Evolutionary conservation across 2,329 filamentous ascomycete genomes (phyloP), one percentile per base, ranked within the genome.

Genomic region (Ceratocystis cubensis): DNA sequence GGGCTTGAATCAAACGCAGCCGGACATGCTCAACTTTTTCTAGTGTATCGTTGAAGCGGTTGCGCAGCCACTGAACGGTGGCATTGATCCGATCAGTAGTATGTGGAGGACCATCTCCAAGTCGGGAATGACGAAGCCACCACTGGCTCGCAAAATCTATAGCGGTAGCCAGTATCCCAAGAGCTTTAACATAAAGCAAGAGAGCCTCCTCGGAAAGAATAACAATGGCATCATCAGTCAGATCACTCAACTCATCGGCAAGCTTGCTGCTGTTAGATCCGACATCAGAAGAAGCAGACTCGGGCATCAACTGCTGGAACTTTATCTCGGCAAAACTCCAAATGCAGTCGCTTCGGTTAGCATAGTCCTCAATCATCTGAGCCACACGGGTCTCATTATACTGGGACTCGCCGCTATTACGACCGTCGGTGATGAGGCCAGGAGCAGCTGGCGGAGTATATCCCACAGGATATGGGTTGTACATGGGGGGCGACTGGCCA

Each of bases 241-340:
- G 81, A 3, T 88, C 88, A 48, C 89, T 88, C 8, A 59, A 7
- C 20, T 59, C 56, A 59, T 59, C 56, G 22, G n/a, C 28, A 37
- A 17, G 33, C 56, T 59, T 59, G 25, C 30, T 37, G 8, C 33
- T 59, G 25, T 33, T 59, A 8, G 25, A 59, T 28, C 10, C 33
- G 8, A 45, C 15, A n/a, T 59, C 44, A 7, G 78, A 73, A 3
- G 78, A 77, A n/a, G 82, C 75, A 15, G 86, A 85, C 5, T 87
- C 86, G 2, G 94, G 94, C 63, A 96, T 84, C n/a, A 99, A 82
- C 75, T 99, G 94, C 75, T 95, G 94, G 76, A 95, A 96, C 76
- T 99, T 99, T 73, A 99, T 93, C 76, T 99, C 93, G 5, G 94
- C 94, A 75, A 99, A 97, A 2, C 93, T 92, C 74, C 92, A 99